phyloP scores from a whole-genome alignment of 345 rosid species.

The Eucalyptus pumila region DNA sequence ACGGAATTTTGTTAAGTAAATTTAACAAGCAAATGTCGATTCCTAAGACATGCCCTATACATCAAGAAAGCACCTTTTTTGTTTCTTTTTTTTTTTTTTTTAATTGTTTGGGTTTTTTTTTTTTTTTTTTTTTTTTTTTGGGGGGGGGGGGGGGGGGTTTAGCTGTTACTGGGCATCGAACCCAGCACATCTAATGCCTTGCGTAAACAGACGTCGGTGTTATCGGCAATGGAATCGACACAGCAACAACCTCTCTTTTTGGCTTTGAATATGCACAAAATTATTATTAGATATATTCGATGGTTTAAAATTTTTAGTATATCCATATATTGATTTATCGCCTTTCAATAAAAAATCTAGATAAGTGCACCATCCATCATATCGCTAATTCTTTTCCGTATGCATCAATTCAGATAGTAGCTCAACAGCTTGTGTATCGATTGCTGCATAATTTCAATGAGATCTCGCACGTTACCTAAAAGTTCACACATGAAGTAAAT shows the following conservation, averaged over 20 bases:
- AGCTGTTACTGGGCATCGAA: neutral
- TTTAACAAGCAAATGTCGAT: neutral
- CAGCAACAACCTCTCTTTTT: neutral
- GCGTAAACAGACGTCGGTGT: neutral
- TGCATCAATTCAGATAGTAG: neutral
- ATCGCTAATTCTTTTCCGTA: neutral
- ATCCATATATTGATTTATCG: neutral
- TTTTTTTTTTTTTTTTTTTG: too few relatives aligned
- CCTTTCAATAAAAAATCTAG: neutral
- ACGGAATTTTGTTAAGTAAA: neutral
- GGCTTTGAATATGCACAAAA: neutral
- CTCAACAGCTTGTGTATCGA: neutral
- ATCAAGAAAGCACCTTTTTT: neutral
- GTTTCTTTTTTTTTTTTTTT: too few relatives aligned
- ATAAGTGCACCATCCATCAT: neutral
- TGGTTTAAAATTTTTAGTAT: neutral
- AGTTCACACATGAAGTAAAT: neutral
- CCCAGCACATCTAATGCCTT: neutral
- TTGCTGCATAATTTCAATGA: neutral
- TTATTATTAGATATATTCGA: neutral
- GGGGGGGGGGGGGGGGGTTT: neutral
- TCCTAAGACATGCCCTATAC: neutral
- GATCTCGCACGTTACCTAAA: neutral
- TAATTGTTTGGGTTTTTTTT: too few relatives aligned
- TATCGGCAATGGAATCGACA: neutral